A percentile compares a stretch with the other conserved stretches of the same genome.
Evolutionary conservation across 176 grass and related monocot species (phyloP).

Genomic region (Microstegium vimineum): DNA sequence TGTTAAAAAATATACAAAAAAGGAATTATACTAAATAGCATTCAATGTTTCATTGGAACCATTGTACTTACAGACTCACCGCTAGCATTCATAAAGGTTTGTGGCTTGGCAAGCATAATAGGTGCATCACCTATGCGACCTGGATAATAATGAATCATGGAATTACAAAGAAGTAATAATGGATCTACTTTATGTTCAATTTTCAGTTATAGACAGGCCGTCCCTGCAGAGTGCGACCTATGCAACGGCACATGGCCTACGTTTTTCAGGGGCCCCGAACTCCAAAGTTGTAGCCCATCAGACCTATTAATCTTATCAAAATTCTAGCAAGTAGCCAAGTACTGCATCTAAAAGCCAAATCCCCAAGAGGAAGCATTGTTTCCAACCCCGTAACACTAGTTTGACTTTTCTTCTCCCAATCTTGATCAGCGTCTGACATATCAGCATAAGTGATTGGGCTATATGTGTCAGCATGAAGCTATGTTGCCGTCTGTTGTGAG

Average conservation of each 20-base stretch:
- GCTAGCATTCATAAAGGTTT: conserved; percentile 99
- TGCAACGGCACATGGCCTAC: not conserved
- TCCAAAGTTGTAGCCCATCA: not conserved
- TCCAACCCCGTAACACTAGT: not conserved
- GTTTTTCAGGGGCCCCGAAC: not conserved
- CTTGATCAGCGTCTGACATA: not conserved
- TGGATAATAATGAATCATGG: conserved; percentile 20
- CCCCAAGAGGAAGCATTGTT: not conserved
- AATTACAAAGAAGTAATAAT: conserved; percentile 18
- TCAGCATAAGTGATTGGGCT: not conserved
- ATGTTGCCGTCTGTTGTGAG: not conserved
- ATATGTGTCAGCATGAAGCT: not conserved
- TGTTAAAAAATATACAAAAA: not conserved
- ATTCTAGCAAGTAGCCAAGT: not conserved
- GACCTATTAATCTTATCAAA: not conserved
- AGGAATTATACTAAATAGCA: not conserved
- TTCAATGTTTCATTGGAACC: not conserved
- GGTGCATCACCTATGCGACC: conserved; percentile 68
- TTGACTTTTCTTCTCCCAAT: not conserved
- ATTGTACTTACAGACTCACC: conserved; percentile 99
- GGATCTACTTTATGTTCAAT: not conserved
- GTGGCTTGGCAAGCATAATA: conserved; percentile 88
- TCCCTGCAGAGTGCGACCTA: too few species aligned
- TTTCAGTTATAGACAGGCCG: not conserved
- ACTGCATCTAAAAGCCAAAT: not conserved